Base-by-base conservation (phyloP, 177 flowering plant species). In the Vitis hybrid region DNA sequence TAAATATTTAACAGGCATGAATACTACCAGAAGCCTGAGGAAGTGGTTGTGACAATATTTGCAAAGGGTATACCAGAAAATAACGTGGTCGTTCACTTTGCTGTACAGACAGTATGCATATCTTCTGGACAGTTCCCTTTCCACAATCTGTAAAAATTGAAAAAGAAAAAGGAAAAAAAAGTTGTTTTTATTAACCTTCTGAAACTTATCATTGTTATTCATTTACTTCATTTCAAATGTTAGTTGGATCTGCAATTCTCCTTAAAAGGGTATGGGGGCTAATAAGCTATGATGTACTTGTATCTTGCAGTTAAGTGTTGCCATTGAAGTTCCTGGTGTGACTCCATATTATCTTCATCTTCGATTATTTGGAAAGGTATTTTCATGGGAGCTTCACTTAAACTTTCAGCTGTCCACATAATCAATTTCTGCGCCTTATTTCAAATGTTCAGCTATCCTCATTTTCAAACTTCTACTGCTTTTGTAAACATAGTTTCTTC, bases 291-390 rank as follows among this genome's bases (percentile, higher is more conserved):
- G 26, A 22, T 22, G 26, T 22, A 2, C 26, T 22, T 65, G 57
- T 76, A 58, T 19, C 20, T 68, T 78, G 74, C 90, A 92, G 97
- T 73, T 92, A 52, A 86, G 92, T 78, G 87, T 87, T 62, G 70
- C 76, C 56, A 83, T 92, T 72, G 76, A 81, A 51, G 34, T 80
- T 20, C 88, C 82, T 59, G 91, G 85, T 48, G 84, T 82, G 78
- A 89, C 84, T 64, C 75, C 78, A n/a, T 92, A 85, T 75, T 77
- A 77, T 71, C 81, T 89, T 73, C 97, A 88, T 64, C 83, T 87
- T 70, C 85, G 97, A 26, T 73, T 92, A 61, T 92, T 89, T 80
- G 96, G 84, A 59, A 92, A 92, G 92, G 97, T 92, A 73, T 15
- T 61, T 31, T 22, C 8, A 19, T 19, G 16, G 63, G 31, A 10